Evolutionary conservation across 2,329 filamentous ascomycete genomes (phyloP), one percentile per base, ranked within the genome.

Genomic region (Pseudogymnoascus sp.): DNA sequence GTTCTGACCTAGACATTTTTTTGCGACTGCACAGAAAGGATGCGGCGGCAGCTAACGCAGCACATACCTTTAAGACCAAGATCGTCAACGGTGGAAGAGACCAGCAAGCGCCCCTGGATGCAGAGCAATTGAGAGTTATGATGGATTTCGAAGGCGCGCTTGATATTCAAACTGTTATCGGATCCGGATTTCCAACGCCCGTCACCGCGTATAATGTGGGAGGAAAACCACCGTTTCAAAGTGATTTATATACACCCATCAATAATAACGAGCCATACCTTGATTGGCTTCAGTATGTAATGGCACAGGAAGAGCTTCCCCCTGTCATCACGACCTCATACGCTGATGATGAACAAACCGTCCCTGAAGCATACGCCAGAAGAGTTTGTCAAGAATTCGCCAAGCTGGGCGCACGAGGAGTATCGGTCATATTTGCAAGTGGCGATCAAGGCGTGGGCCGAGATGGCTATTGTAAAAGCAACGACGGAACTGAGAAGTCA

Each of bases 251-350:
- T 39, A 61, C 59, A 11, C 61, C 50, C 37, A 61, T 9, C 25
- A 66, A 72, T 58, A 69, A 76, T 63, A 85, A 85, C 67, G 82
- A 85, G 69, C 83, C 83, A 0, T 85, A 82, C 64, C 71, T 85
- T 4, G 77, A 80, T 37, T 79, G 82, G 64, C 72, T 84, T 12
- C 73, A 81, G 60, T 76, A 78, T 62, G 71, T 85, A 6, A 72
- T 84, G 1, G 68, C 72, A 0, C 76, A 80, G 53, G 69, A 72
- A 12, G 69, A 76, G 18, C 67, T 84, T 11, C 83, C 83, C 0
- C 80, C 82, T 59, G 78, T 85, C 2, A 75, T 86, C 11, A 80
- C 79, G 53, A 77, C 83, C 18, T 83, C 80, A 12, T 86, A 85
- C 67, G 80, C 77, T 12, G 82, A 85, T 65, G 79, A 84, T 64